Conservation (phyloP, 768 basidiomycete species). For the Russula virescens region DNA sequence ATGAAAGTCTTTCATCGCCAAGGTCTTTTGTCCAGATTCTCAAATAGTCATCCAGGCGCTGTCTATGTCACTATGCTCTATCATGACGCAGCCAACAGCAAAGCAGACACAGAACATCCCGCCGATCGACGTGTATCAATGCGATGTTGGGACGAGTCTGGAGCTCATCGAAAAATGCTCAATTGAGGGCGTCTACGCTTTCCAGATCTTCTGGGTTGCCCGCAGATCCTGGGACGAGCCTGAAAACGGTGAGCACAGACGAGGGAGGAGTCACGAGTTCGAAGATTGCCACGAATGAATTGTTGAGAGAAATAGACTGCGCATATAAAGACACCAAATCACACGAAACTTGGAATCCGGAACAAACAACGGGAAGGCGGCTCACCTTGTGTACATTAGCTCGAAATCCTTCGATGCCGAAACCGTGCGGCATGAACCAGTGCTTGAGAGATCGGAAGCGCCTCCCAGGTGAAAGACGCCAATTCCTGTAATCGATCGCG, state of each 20-base stretch:
- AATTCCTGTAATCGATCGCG: conserved; percentile 85
- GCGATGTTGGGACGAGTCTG: conserved; percentile 57
- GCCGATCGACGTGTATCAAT: conserved; percentile 74
- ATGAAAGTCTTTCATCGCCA: conserved; percentile 25
- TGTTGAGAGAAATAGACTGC: conserved; percentile 60
- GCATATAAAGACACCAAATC: background rate
- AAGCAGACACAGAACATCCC: conserved; percentile 71
- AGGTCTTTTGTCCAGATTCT: conserved; percentile 47
- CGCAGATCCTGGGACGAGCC: conserved; percentile 42
- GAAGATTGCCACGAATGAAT: conserved; percentile 53
- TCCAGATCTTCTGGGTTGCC: conserved; percentile 25
- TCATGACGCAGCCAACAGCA: conserved; percentile 67
- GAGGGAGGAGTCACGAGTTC: conserved; percentile 50
- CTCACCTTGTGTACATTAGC: conserved; percentile 63
- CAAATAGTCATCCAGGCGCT: conserved; percentile 53
- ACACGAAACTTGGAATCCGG: background rate
- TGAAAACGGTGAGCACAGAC: conserved; percentile 73
- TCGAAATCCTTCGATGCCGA: conserved; percentile 74
- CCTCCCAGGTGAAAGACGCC: conserved; percentile 79
- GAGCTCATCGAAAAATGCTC: conserved; percentile 52
- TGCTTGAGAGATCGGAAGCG: conserved; percentile 87
- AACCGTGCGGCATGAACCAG: conserved; percentile 88
- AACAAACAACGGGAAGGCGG: background rate
- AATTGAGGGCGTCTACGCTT: conserved; percentile 61
- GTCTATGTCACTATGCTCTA: conserved; percentile 56